Evolutionary conservation across 1,139 yeast species (phyloP), one percentile per base, ranked within the genome.

Genomic region (Pneumocystis carinii): DNA sequence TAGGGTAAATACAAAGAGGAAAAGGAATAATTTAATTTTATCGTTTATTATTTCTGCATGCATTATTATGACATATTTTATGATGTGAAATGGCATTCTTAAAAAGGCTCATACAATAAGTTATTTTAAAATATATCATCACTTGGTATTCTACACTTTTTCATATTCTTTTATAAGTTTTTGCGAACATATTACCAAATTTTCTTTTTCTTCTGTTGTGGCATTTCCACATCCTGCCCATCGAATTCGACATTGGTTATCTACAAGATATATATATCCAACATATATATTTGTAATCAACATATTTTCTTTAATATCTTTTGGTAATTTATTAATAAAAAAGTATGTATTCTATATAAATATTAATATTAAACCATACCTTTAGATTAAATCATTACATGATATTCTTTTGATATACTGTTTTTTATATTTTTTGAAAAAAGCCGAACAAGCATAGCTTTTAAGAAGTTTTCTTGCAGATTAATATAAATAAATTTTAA

Each of bases 201-300:
- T 19, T 29, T 57, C 38, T 57, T 57, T 57, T 57, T 90, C 97
- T 48, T 79, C 79, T 12, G 80, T 83, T 19, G 78, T 78, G 2
- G 96, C 86, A 62, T 79, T 81, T 1, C 98, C 98, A 71, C 95
- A 83, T 1, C 90, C 88, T 17, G 90, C 92, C 97, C 97, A 92
- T 70, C 98, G 78, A 61, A 92, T 84, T 69, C 81, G 84, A 63
- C 87, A 86, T 17, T 83, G 77, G 19, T 78, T 77, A 70, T 92
- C 98, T 48, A 92, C 79, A 19, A 92, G 76, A 69, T 89, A 86
- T 10, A 89, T 77, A 72, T 88, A 90, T 0, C 98, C 97, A 0
- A 95, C 83, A 68, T 86, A 87, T 60, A 82, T 80, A 72, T 92
- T 92, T 66, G 84, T 85, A 68, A 92, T 81, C 63, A 81, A 76